Evolutionary conservation across 208 protist species (phyloP).

Genomic region (Acanthamoeba pearcei): DNA sequence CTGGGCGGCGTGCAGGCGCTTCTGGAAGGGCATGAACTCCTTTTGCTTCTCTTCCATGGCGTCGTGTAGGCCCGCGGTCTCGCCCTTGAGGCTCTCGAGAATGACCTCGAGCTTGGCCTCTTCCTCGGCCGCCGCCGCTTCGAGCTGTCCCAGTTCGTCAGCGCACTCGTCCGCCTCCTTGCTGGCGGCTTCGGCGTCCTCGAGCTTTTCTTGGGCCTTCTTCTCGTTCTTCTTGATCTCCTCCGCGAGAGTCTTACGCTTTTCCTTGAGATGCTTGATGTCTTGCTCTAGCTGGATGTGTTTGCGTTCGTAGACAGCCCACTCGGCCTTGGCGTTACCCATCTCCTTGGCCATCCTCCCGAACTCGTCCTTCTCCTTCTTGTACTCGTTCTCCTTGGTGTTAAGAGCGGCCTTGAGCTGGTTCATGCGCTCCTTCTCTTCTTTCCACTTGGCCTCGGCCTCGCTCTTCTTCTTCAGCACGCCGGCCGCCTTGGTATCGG

Average conservation of each 20-base stretch:
- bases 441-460: too few species aligned
- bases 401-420: conserved; percentile 89
- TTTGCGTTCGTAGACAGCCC: conserved; percentile 85
- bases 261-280: conserved; percentile 84
- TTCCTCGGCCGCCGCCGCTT: too few species aligned
- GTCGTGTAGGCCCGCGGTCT: too few species aligned
- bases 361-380: conserved; percentile 78
- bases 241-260: conserved; percentile 89
- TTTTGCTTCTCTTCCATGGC: too few species aligned
- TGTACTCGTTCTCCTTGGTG: conserved; percentile 86
- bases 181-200: too few species aligned
- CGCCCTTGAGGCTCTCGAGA: too few species aligned
- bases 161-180: too few species aligned
- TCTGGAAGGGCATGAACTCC: too few species aligned
- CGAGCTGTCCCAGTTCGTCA: too few species aligned
- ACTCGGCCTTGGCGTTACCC: conserved; percentile 83
- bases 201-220: conserved; percentile 91
- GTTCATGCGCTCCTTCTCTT: too few species aligned
- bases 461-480: conserved; percentile 84
- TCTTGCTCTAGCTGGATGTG: conserved; percentile 89
- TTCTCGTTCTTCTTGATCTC: conserved; percentile 89
- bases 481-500: conserved; percentile 23
- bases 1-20: too few species aligned
- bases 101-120: too few species aligned
- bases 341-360: conserved; percentile 73